Evolutionary conservation across 208 protist species (phyloP).

Genomic region (Histomonas meleagridis): DNA sequence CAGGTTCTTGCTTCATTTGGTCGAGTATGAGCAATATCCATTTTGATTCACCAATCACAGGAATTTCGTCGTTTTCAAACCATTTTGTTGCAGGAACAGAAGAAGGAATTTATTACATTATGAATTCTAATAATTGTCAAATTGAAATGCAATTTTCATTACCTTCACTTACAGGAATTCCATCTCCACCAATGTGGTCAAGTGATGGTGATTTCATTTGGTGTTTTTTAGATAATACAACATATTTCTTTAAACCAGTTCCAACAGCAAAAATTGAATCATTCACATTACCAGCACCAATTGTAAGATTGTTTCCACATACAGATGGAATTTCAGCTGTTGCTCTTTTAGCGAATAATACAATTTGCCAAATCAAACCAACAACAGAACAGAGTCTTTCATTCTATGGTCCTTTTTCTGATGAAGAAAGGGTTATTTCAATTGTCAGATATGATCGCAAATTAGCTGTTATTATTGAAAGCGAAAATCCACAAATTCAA

Average conservation of each 20-base stretch:
- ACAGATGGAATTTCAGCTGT: background rate
- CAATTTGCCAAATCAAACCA: background rate
- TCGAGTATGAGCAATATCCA: conserved; percentile 7
- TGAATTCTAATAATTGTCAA: background rate
- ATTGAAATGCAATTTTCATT: background rate
- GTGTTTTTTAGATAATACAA: background rate
- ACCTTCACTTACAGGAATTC: background rate
- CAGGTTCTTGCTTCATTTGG: too few species aligned
- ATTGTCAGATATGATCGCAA: background rate
- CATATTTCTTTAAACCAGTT: background rate
- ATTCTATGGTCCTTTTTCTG: background rate
- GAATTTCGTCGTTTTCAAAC: background rate
- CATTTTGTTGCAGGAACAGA: background rate
- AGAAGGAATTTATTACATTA: background rate
- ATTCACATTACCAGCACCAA: background rate
- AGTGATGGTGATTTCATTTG: conserved; percentile 6
- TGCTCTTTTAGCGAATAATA: background rate
- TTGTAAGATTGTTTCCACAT: background rate
- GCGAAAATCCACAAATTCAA: background rate
- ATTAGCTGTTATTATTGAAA: background rate
- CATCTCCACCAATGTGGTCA: background rate
- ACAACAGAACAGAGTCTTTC: background rate
- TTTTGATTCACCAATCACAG: background rate
- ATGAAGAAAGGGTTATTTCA: background rate
- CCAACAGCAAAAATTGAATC: background rate